These are phyloP conservation scores for Ramularia endophylla DNA, from an alignment of 2,329 filamentous ascomycete genomes.

Conservation along the genomic window DNA sequence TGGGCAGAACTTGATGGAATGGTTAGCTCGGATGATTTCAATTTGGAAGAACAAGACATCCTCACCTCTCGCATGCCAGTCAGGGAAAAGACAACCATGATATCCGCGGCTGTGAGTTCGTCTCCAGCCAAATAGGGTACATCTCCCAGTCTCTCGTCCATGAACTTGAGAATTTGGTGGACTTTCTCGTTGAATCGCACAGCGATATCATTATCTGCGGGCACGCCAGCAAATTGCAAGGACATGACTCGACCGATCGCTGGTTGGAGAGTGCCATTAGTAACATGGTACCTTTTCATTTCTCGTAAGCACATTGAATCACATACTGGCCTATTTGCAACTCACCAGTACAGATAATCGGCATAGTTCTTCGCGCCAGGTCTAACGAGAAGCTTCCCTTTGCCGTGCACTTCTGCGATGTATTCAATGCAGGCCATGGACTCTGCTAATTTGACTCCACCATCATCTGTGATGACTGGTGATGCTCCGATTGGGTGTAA, in stretches of 20 bases:
- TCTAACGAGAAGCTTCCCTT: conserved; percentile 43
- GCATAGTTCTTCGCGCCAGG: conserved; percentile 48
- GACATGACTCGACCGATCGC: conserved; percentile 29
- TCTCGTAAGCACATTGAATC: too few relatives aligned
- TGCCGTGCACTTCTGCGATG: conserved; percentile 50
- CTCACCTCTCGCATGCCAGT: conserved; percentile 50
- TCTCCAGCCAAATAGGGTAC: conserved; percentile 54
- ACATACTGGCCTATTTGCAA: too few relatives aligned
- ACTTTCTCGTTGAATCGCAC: conserved; percentile 33
- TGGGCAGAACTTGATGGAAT: conserved; percentile 13
- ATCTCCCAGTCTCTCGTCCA: conserved; percentile 46
- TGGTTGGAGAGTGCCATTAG: conserved; percentile 37
- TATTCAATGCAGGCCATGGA: conserved; percentile 57
- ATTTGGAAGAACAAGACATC: too few relatives aligned
- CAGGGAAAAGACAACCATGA: conserved; percentile 57
- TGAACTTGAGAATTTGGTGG: conserved; percentile 34
- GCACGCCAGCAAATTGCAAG: conserved; percentile 22
- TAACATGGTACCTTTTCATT: conserved; percentile 35
- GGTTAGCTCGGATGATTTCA: conserved; percentile 9
- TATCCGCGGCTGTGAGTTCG: conserved; percentile 59
- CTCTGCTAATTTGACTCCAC: conserved; percentile 50
- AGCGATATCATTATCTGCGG: conserved; percentile 27
- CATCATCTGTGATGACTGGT: conserved; percentile 48
- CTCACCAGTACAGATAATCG: conserved; percentile 56
- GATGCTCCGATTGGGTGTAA: conserved; percentile 47